Evolutionary conservation across 2,329 filamentous ascomycete genomes (phyloP).

Genomic region (Xylaria sp.): DNA sequence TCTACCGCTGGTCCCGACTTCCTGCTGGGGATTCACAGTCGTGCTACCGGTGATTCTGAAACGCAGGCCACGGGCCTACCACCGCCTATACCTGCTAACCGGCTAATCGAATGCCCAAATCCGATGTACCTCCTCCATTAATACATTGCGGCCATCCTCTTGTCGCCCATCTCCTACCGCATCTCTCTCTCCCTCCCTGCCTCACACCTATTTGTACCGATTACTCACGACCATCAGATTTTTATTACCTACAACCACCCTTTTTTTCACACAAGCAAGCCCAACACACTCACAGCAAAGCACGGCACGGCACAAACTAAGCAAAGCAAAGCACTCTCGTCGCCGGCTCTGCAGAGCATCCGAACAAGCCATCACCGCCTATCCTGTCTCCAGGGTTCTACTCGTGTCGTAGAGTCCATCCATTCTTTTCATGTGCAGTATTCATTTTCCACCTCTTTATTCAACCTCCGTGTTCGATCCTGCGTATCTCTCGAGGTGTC

Average conservation of each 20-base stretch:
- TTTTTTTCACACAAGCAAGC: not conserved
- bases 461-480: not conserved
- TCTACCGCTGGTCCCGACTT: slow-evolving; percentile 8
- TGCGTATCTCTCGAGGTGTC: not conserved
- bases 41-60: slow-evolving; percentile 5
- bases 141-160: not conserved
- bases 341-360: not conserved
- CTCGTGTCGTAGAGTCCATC: not conserved
- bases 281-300: not conserved
- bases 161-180: not conserved
- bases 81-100: not conserved
- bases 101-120: not conserved
- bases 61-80: not conserved
- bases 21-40: slow-evolving; percentile 3
- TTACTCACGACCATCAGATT: not conserved
- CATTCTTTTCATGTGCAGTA: slow-evolving; percentile 5
- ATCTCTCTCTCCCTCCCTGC: not conserved
- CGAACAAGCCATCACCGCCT: not conserved
- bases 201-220: slow-evolving; percentile 6
- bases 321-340: not conserved
- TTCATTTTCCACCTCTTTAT: not conserved
- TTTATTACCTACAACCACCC: not conserved
- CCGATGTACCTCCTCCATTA: not conserved
- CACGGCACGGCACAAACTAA: not conserved
- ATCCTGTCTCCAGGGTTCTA: not conserved